Evolutionary conservation across 1,284 basidiomycete genomes (phyloP).

Genomic region (Mycena sp.): DNA sequence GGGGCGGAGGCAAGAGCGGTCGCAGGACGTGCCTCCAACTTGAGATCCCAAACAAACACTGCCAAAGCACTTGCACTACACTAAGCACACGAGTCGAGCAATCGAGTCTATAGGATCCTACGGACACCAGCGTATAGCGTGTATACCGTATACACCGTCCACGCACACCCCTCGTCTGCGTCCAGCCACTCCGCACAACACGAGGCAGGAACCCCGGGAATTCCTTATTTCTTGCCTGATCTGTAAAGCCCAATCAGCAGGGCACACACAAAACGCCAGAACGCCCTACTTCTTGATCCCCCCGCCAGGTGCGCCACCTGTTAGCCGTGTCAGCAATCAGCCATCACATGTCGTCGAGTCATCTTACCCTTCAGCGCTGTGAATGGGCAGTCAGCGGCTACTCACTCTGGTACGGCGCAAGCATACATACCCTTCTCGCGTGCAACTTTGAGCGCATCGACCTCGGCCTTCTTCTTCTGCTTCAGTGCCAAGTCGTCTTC

Average conservation of each 20-base stretch:
- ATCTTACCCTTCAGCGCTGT: slow-evolving; percentile 75
- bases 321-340: slow-evolving; percentile 1
- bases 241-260: slow-evolving; percentile 45
- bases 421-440: slow-evolving; percentile 67
- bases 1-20: slow-evolving; percentile 33
- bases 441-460: slow-evolving; percentile 73
- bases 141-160: no score
- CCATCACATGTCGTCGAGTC: slow-evolving; percentile 51
- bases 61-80: no score
- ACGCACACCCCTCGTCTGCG: no score
- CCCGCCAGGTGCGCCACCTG: slow-evolving; percentile 71
- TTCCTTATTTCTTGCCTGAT: slow-evolving; percentile 73
- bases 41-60: no score
- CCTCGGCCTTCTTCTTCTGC: slow-evolving; percentile 77
- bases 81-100: no score
- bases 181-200: no score
- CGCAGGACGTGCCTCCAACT: neutral
- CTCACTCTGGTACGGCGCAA: neutral
- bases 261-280: slow-evolving; percentile 10
- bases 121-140: no score
- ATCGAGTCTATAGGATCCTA: no score
- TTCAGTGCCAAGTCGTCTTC: slow-evolving; percentile 80
- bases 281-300: slow-evolving; percentile 82
- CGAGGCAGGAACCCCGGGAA: no score
- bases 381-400: slow-evolving; percentile 37